A percentile compares a stretch with the other conserved stretches of the same genome.
Conservation (phyloP, 129 eudicot genomes). For the sunflower (Helianthus annuus) region HanXRQr2.0-SUNRISE NC_035447.2:116583945-116584444, state of each 20-base stretch:
- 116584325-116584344: conserved; percentile 24
- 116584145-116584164: conserved; percentile 15
- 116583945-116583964: neutral
- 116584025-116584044: neutral
- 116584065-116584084: no score
- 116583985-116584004: no score
- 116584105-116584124: conserved; percentile 38
- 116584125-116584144: conserved; percentile 30
- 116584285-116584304: conserved; percentile 11
- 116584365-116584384: conserved; percentile 49
- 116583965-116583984: no score
- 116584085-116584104: conserved; percentile 21
- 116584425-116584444: conserved; percentile 81
- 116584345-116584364: conserved; percentile 85
- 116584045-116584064: no score
- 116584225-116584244: conserved; percentile 12
- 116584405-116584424: conserved; percentile 66
- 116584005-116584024: neutral
- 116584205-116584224: conserved; percentile 9
- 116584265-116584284: conserved; percentile 14
- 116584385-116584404: conserved; percentile 39
- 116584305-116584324: conserved; percentile 20
- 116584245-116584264: conserved; percentile 16
- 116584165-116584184: conserved; percentile 20
- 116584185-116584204: conserved; percentile 17